A percentile compares a stretch with the other conserved stretches of the same genome.
Evolutionary conservation across 768 basidiomycete genomes (phyloP).

Genomic region (Erythrobasidium yunnanense): DNA sequence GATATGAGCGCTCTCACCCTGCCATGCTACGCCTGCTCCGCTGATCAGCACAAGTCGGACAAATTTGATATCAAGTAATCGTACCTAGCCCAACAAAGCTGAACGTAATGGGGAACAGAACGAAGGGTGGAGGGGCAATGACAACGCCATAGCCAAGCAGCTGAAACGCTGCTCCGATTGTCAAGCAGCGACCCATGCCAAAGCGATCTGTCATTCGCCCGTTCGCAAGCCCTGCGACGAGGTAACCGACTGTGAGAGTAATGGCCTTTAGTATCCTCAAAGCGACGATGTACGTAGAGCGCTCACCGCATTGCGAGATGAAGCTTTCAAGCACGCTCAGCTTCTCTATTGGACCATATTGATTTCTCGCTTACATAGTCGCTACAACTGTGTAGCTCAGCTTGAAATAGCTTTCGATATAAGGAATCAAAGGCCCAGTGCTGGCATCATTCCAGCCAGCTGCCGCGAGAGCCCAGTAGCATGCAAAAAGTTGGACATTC

Average conservation of each 20-base stretch:
- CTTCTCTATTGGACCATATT: no score
- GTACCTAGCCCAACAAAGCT: no score
- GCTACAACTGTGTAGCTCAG: background rate
- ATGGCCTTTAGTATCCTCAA: background rate
- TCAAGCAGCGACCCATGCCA: slow-evolving; percentile 9
- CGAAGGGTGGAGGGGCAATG: slow-evolving; percentile 20
- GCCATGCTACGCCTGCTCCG: background rate
- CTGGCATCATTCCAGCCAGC: slow-evolving; percentile 16
- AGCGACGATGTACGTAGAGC: slow-evolving; percentile 1
- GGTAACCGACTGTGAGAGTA: background rate
- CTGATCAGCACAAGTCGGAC: no score
- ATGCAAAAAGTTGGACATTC: slow-evolving; percentile 5
- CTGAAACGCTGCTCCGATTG: background rate
- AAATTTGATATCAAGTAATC: no score
- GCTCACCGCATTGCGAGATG: background rate
- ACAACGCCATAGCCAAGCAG: background rate
- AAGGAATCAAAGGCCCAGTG: slow-evolving; percentile 6
- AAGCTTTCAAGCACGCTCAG: no score
- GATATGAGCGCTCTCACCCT: background rate
- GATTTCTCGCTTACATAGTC: background rate
- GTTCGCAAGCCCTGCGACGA: slow-evolving; percentile 6
- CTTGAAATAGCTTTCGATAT: slow-evolving; percentile 9
- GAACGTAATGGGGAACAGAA: background rate
- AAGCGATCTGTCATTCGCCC: background rate
- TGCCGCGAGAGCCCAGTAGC: slow-evolving; percentile 5